Evolutionary conservation across 2,329 filamentous ascomycete species (phyloP).

Genomic region (Colletotrichum brevisporum): DNA sequence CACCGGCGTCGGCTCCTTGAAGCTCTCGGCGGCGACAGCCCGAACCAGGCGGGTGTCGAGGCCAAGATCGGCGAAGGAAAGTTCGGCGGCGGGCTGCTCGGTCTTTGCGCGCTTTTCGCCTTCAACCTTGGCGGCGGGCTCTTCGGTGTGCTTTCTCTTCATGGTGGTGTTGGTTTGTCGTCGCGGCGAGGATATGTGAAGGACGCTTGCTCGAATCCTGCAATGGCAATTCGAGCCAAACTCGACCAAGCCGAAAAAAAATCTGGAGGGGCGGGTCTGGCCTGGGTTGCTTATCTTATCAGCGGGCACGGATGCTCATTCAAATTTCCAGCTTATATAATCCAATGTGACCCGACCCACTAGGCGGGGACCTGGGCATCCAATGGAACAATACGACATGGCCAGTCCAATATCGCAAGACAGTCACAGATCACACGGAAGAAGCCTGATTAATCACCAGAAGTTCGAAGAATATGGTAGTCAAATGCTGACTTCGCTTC

Average conservation of each 20-base stretch:
- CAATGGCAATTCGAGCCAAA: conserved; percentile 12
- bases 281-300: conserved; percentile 35
- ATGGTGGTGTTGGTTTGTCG: conserved; percentile 51
- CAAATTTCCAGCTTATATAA: conserved; percentile 6
- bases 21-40: conserved; percentile 87
- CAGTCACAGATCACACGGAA: no score
- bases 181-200: not conserved
- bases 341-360: not conserved
- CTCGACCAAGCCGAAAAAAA: conserved; percentile 32
- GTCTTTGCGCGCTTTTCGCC: conserved; percentile 48
- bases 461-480: no score
- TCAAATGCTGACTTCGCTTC: no score
- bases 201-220: not conserved
- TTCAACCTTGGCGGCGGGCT: conserved; percentile 61
- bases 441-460: no score
- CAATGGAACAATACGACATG: no score
- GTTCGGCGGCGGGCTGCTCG: conserved; percentile 50
- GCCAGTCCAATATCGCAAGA: no score
- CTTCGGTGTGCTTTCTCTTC: conserved; percentile 74
- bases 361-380: no score
- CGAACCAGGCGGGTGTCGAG: conserved; percentile 90
- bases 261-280: conserved; percentile 35
- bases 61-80: conserved; percentile 81
- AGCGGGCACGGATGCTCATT: not conserved
- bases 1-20: conserved; percentile 87